Evolutionary conservation across 2,329 filamentous ascomycete species (phyloP), one percentile per base, ranked within the genome.

Genomic region (Claviceps sp.): DNA sequence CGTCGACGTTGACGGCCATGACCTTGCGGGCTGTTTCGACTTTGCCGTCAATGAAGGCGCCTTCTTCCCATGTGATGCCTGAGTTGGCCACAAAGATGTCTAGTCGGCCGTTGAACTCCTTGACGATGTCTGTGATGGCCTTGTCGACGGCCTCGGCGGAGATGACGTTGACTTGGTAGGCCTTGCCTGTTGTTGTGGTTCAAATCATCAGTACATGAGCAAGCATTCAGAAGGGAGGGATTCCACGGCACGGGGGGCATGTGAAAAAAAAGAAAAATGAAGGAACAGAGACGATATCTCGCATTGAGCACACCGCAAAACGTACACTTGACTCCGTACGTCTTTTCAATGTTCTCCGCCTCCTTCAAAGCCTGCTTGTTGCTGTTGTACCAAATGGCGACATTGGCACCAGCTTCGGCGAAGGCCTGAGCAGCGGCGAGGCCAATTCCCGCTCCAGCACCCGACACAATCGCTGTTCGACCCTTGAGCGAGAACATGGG

Each of bases 41-140:
- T 5, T 78, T 69, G 23, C 81, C 83, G 55, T 86, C 81, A 38
- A 87, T 72, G 62, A 85, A 80, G 8, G 80, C 64, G 0, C 83
- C 83, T 53, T 86, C 74, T 2, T 77, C 82, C 85, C 85, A 90
- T 0, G 82, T 76, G 50, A 89, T 82, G 49, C 86, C 86, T 14
- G 83, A 82, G 63, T 93, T 91, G 58, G 86, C 86, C 45, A 90
- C 79, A 60, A 91, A 88, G 57, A 88, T 73, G 60, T 90, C 86
- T 8, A 91, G 77, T 5, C 85, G 79, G 53, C 82, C 82, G 61
- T 85, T 82, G 68, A 90, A 85, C 16, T 90, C 85, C 53, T 71
- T 64, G 44, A 82, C 69, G 55, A 79, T 75, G 7, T 70, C 65
- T 54, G 74, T 66, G 42, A 84, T 71, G 9, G 75, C 71, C 16